phyloP scores from a whole-genome alignment of 2,329 filamentous ascomycete genomes.

The Didymella keratinophila region DNA sequence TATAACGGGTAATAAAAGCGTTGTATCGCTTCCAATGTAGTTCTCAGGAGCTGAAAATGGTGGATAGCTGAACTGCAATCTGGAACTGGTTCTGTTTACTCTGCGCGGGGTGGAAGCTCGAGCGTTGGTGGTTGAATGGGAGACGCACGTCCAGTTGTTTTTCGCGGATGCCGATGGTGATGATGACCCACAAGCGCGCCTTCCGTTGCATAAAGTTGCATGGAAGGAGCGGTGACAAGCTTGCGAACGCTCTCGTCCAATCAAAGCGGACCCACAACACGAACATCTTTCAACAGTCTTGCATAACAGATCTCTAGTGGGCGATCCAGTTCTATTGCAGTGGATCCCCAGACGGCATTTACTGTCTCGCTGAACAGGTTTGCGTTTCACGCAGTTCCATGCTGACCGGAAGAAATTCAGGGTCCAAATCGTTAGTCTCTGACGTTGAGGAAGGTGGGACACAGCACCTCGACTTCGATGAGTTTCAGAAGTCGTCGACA shows the following conservation, averaged over 20 bases:
- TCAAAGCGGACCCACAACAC: conserved; percentile 2
- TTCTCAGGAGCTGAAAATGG: conserved; percentile 4
- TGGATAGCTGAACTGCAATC: conserved; percentile 21
- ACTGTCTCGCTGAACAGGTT: conserved; percentile 16
- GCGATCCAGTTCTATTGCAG: conserved; percentile 21
- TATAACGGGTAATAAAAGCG: conserved; percentile 5
- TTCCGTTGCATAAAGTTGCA: conserved; percentile 10
- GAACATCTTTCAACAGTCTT: conserved; percentile 14
- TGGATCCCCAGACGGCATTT: conserved; percentile 7
- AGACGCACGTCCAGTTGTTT: conserved; percentile 2
- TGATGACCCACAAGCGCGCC: conserved; percentile 11
- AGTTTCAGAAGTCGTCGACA: background rate
- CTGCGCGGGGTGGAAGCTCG: conserved; percentile 9
- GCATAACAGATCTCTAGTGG: conserved; percentile 19
- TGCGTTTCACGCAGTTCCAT: conserved; percentile 21
- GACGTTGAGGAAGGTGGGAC: background rate
- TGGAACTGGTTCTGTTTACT: conserved; percentile 22
- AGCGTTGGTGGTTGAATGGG: background rate
- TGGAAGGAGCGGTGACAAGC: conserved; percentile 1
- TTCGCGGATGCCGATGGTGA: background rate
- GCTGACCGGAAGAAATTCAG: conserved; percentile 19
- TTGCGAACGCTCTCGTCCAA: conserved; percentile 11
- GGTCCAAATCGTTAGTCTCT: conserved; percentile 11
- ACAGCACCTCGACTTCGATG: background rate
- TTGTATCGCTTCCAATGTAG: conserved; percentile 3